A percentile compares a stretch with the other conserved stretches of the same genome.
phyloP scores from a whole-genome alignment of 352 stramenopile genomes.

The Phytophthora pisi region DNA sequence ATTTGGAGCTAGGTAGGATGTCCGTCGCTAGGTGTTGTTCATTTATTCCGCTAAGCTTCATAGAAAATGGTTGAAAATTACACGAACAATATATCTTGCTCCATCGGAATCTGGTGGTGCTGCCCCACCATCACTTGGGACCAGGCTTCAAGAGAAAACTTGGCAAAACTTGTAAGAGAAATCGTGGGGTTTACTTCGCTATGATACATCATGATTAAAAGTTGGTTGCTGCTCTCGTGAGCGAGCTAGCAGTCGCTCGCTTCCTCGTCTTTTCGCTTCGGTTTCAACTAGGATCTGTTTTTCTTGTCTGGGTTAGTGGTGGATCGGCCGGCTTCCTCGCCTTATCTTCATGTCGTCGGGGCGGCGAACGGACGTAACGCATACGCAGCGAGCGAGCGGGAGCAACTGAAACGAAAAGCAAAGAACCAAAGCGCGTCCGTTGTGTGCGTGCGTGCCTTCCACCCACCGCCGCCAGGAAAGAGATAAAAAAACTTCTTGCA shows the following conservation, averaged over 20 bases:
- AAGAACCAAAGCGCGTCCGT: conserved; percentile 24
- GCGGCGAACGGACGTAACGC: conserved; percentile 11
- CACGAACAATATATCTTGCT: no score
- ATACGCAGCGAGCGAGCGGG: conserved; percentile 9
- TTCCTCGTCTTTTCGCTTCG: conserved; percentile 2
- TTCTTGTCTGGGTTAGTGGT: conserved; percentile 16
- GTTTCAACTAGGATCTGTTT: conserved; percentile 20
- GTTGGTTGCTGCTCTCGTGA: conserved; percentile 18
- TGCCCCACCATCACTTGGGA: neutral
- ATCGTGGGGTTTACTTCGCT: conserved; percentile 6
- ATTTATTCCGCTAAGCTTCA: conserved; percentile 17
- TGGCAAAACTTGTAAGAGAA: neutral
- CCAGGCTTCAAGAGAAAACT: neutral
- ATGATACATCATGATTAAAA: conserved; percentile 32
- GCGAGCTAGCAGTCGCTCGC: conserved; percentile 1
- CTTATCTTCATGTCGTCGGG: conserved; percentile 8
- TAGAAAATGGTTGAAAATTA: conserved; percentile 19
- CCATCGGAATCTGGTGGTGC: conserved; percentile 20
- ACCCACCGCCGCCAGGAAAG: conserved; percentile 1
- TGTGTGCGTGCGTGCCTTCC: neutral
- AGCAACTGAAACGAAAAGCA: conserved; percentile 23
- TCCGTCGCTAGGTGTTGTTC: conserved; percentile 10
- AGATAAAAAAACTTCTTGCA: conserved; percentile 12
- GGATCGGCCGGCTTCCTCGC: neutral
- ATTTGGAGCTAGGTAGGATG: neutral